Evolutionary conservation across 371 early-diverging fungal species (phyloP).

Genomic region (Mortierella sp.): DNA sequence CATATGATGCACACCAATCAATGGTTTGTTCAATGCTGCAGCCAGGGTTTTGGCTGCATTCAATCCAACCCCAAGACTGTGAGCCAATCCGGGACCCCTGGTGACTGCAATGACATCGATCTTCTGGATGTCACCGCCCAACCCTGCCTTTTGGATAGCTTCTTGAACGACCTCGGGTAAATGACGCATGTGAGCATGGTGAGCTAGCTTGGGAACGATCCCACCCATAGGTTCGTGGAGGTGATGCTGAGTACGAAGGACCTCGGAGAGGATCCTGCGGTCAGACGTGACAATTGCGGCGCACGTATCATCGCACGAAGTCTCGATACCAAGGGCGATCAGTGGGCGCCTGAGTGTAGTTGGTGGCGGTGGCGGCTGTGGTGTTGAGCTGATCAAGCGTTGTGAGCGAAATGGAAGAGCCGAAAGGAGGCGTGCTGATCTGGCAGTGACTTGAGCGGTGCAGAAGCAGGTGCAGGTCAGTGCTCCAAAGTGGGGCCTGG

Average conservation of each 20-base stretch:
- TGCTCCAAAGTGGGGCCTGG: conserved; percentile 17
- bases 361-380: not conserved
- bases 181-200: conserved; percentile 73
- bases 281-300: conserved; percentile 82
- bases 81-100: conserved; percentile 84
- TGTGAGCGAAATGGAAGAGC: not conserved
- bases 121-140: conserved; percentile 59
- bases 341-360: conserved; percentile 21
- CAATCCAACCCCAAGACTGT: conserved; percentile 79
- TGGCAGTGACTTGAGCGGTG: not conserved
- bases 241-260: conserved; percentile 72
- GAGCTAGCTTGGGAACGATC: conserved; percentile 83
- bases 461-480: not conserved
- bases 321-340: conserved; percentile 78
- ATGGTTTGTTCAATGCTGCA: conserved; percentile 74
- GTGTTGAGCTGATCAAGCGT: conserved; percentile 3
- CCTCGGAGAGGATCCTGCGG: conserved; percentile 73
- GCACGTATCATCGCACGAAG: conserved; percentile 89
- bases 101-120: conserved; percentile 88
- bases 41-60: conserved; percentile 85
- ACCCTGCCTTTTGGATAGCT: conserved; percentile 67
- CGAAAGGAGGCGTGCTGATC: not conserved
- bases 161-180: conserved; percentile 74
- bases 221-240: conserved; percentile 86
- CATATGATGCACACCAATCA: conserved; percentile 91